A percentile compares a stretch with the other conserved stretches of the same genome.
These are phyloP conservation scores for Tulasnella sp. DNA, from an alignment of 768 basidiomycete genomes.

Conservation along the genomic window DNA sequence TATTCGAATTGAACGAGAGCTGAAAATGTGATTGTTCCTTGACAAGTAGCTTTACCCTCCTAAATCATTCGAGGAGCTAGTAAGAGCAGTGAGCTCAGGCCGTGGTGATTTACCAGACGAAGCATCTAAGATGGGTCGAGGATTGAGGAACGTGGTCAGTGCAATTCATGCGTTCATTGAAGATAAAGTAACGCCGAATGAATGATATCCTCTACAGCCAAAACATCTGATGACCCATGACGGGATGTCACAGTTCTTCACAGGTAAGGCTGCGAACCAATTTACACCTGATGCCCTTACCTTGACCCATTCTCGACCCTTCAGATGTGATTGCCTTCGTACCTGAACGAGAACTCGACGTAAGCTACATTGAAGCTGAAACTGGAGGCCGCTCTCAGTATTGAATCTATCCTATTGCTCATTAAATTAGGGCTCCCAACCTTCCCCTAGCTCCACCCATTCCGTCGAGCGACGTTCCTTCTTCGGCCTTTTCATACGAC, in stretches of 20 bases:
- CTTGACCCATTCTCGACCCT: slow-evolving; percentile 22
- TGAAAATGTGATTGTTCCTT: not conserved
- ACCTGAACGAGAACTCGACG: slow-evolving; percentile 47
- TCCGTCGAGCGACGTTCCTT: slow-evolving; percentile 48
- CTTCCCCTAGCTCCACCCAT: not conserved
- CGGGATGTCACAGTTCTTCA: slow-evolving; percentile 52
- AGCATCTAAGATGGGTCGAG: slow-evolving; percentile 36
- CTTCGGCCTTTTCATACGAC: slow-evolving; percentile 71
- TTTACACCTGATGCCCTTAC: not conserved
- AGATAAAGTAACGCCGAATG: not conserved
- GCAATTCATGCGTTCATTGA: not conserved
- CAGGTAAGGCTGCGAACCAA: slow-evolving; percentile 7
- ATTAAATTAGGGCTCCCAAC: not conserved
- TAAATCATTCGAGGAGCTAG: slow-evolving; percentile 41
- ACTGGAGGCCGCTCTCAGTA: not conserved
- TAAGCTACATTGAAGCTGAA: slow-evolving; percentile 19
- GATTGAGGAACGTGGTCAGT: slow-evolving; percentile 34
- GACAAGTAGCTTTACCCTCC: slow-evolving; percentile 48
- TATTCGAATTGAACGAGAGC: too few species aligned
- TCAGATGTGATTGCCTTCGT: slow-evolving; percentile 49
- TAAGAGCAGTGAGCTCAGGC: slow-evolving; percentile 34
- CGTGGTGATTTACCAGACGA: slow-evolving; percentile 36
- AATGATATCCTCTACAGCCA: slow-evolving; percentile 28
- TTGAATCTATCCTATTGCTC: not conserved
- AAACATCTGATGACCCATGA: slow-evolving; percentile 42